A percentile compares a stretch with the other conserved stretches of the same genome.
Conservation (phyloP, 1,139 yeast species). For the Diutina pseudorugosa region DNA sequence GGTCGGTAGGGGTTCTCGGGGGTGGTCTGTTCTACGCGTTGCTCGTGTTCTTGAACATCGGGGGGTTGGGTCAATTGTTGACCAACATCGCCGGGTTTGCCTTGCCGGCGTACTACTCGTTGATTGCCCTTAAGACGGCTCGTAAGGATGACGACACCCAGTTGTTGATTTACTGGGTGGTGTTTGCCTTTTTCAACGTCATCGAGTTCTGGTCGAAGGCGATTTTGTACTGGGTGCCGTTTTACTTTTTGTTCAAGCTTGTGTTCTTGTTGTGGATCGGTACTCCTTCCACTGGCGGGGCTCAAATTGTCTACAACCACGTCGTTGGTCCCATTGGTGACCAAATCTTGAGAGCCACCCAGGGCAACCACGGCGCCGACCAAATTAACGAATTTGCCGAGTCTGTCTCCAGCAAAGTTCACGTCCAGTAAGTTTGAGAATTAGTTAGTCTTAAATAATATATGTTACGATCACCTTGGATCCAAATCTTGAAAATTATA, state of each 20-base stretch:
- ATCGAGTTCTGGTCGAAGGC: slow-evolving; percentile 94
- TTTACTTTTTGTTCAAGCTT: slow-evolving; percentile 91
- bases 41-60: slow-evolving; percentile 75
- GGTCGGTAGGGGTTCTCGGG: slow-evolving; percentile 73
- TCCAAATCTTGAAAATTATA: too few relatives aligned
- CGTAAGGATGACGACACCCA: slow-evolving; percentile 68
- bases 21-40: slow-evolving; percentile 55
- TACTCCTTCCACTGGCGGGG: slow-evolving; percentile 82
- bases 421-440: not conserved
- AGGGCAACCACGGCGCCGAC: not conserved
- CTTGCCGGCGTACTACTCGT: slow-evolving; percentile 82
- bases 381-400: not conserved
- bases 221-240: slow-evolving; percentile 88
- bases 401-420: not conserved
- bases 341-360: not conserved
- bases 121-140: slow-evolving; percentile 68
- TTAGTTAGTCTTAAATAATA: too few relatives aligned
- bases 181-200: slow-evolving; percentile 81
- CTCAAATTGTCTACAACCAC: slow-evolving; percentile 46
- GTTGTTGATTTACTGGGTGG: slow-evolving; percentile 92
- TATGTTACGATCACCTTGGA: not conserved
- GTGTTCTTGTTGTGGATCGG: slow-evolving; percentile 79
- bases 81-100: slow-evolving; percentile 89
- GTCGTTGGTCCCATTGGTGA: slow-evolving; percentile 3
- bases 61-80: slow-evolving; percentile 87